phyloP scores from a whole-genome alignment of 108 stramenopile genomes.

The Cyclotella atomus region DNA sequence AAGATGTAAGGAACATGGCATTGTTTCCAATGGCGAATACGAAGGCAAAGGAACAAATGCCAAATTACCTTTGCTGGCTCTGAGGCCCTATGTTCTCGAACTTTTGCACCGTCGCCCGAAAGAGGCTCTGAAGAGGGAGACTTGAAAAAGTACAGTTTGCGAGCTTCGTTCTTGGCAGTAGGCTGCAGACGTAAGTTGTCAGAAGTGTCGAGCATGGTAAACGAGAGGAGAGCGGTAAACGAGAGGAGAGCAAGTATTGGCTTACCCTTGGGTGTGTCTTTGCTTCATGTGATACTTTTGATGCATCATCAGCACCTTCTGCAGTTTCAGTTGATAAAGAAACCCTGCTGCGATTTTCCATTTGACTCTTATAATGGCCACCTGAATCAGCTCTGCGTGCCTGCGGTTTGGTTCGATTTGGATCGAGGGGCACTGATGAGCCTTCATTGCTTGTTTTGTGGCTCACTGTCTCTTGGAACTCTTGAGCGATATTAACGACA shows the following conservation, averaged over 20 bases:
- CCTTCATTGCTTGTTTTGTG: too few relatives aligned
- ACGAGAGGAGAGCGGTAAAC: too few relatives aligned
- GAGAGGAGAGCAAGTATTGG: too few relatives aligned
- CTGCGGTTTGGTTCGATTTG: too few relatives aligned
- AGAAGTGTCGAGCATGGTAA: too few relatives aligned
- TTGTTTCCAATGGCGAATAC: background rate
- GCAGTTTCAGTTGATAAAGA: background rate
- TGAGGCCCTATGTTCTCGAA: background rate
- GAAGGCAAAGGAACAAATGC: too few relatives aligned
- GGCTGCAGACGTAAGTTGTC: background rate
- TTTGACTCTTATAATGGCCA: background rate
- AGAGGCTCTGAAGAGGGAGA: background rate
- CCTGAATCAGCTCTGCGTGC: background rate
- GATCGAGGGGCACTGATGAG: too few relatives aligned
- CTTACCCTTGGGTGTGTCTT: background rate
- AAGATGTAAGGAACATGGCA: background rate
- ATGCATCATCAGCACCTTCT: background rate
- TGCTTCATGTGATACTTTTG: background rate
- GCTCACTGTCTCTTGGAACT: too few relatives aligned
- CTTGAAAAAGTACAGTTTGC: constrained; percentile 3
- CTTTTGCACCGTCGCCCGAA: background rate
- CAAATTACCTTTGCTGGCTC: background rate
- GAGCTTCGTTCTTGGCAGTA: background rate
- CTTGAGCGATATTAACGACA: too few relatives aligned
- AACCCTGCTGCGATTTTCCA: background rate